These are phyloP conservation scores for Bassia scoparia DNA, from an alignment of 148 eudicot species.

Conservation along the genomic window DNA sequence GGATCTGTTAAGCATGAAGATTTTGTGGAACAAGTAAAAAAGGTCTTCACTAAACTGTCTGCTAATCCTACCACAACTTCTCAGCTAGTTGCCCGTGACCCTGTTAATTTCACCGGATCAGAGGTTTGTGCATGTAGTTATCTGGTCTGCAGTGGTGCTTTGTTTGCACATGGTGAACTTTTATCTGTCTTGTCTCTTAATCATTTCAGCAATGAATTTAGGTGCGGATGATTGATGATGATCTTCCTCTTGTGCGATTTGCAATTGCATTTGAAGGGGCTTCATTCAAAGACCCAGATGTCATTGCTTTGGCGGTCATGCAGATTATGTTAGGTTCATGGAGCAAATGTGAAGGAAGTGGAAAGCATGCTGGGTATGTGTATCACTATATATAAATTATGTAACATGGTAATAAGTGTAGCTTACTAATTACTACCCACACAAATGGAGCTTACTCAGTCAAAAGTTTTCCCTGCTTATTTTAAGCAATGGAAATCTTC, in stretches of 20 bases:
- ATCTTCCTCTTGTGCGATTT: constrained; percentile 55
- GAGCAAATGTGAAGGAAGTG: constrained; percentile 46
- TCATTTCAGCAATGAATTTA: constrained; percentile 28
- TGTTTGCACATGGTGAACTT: constrained; percentile 12
- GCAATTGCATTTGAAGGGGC: constrained; percentile 66
- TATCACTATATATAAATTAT: constrained; percentile 3
- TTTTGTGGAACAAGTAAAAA: constrained; percentile 57
- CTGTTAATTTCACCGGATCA: constrained; percentile 60
- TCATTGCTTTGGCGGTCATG: constrained; percentile 59
- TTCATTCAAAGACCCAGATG: constrained; percentile 64
- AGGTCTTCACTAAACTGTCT: constrained; percentile 52
- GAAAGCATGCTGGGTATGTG: constrained; percentile 60
- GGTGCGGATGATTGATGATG: constrained; percentile 58
- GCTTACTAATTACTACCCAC: neutral
- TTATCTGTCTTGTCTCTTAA: constrained; percentile 2
- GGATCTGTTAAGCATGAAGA: constrained; percentile 70
- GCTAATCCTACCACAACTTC: constrained; percentile 51
- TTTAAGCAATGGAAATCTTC: neutral
- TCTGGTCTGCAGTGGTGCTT: neutral
- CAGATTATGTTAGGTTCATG: constrained; percentile 61
- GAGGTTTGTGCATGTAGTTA: constrained; percentile 40
- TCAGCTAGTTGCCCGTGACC: constrained; percentile 54
- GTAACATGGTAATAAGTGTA: neutral
- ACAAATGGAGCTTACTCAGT: neutral
- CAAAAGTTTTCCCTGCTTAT: neutral